phyloP scores from a whole-genome alignment of 1,139 yeast genomes.

The Scheffersomyces segobiensis region DNA sequence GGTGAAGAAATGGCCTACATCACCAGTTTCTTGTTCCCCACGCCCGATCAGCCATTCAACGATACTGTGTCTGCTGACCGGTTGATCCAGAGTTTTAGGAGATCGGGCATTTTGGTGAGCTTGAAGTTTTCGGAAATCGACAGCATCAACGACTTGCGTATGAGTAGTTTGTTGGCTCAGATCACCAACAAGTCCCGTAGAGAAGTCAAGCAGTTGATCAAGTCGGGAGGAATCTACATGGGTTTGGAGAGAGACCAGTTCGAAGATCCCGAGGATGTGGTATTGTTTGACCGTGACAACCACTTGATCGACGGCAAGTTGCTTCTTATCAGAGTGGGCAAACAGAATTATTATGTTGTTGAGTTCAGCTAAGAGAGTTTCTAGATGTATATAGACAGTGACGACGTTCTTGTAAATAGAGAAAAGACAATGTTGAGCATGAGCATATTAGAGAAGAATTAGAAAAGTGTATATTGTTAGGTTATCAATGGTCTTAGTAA shows the following conservation, averaged over 20 bases:
- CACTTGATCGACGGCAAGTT: conserved; percentile 61
- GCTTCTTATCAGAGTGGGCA: conserved; percentile 73
- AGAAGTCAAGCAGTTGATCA: conserved; percentile 65
- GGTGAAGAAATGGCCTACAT: conserved; percentile 67
- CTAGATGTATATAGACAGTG: neutral
- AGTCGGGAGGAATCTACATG: conserved; percentile 72
- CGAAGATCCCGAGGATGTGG: conserved; percentile 49
- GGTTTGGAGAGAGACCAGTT: conserved; percentile 65
- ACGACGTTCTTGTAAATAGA: neutral
- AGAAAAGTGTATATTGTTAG: no score
- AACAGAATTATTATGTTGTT: conserved; percentile 61
- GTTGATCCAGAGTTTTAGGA: conserved; percentile 57
- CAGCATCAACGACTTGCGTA: conserved; percentile 34
- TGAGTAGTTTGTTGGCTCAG: conserved; percentile 41
- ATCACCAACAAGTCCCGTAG: conserved; percentile 41
- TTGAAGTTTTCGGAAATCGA: conserved; percentile 35
- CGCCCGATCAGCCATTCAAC: conserved; percentile 50
- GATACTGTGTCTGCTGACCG: conserved; percentile 51
- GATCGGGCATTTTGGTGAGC: conserved; percentile 59
- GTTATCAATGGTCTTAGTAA: no score
- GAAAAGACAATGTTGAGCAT: neutral
- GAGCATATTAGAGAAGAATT: no score
- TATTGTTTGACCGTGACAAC: conserved; percentile 42
- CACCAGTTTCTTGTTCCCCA: conserved; percentile 66
- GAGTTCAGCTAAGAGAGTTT: conserved; percentile 27